Evolutionary conservation across 257 asterid genomes (phyloP).

Genomic region (Rhazya stricta): DNA sequence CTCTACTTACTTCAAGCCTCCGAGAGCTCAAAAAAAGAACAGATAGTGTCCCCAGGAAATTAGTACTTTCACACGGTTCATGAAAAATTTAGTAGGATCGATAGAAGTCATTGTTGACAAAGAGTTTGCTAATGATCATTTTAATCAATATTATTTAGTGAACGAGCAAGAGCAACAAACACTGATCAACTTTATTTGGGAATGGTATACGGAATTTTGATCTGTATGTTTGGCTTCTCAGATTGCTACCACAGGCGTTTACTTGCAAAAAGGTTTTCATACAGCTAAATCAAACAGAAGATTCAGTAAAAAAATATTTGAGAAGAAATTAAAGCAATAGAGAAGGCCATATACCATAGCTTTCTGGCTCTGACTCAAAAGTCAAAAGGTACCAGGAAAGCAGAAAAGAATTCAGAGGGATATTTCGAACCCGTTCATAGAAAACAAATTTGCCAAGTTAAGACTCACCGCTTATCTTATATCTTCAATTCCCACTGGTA

Average conservation of each 20-base stretch:
- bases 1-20: conserved; percentile 97
- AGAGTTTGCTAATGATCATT: background rate
- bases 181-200: background rate
- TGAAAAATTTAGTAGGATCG: background rate
- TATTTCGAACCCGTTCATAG: background rate
- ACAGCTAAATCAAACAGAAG: background rate
- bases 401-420: background rate
- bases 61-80: too few species aligned
- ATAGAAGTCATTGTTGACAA: background rate
- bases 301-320: background rate
- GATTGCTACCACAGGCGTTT: background rate
- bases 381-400: background rate
- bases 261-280: background rate
- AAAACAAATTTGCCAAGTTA: background rate
- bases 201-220: background rate
- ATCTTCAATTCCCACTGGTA: background rate
- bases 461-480: background rate
- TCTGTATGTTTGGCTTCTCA: background rate
- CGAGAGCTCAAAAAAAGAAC: conserved; percentile 63
- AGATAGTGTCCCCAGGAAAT: background rate
- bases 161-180: background rate
- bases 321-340: background rate
- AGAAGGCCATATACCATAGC: background rate
- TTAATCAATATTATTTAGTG: background rate
- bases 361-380: background rate